phyloP scores from a whole-genome alignment of 208 protist genomes.

The Leishmania tarentolae region DNA sequence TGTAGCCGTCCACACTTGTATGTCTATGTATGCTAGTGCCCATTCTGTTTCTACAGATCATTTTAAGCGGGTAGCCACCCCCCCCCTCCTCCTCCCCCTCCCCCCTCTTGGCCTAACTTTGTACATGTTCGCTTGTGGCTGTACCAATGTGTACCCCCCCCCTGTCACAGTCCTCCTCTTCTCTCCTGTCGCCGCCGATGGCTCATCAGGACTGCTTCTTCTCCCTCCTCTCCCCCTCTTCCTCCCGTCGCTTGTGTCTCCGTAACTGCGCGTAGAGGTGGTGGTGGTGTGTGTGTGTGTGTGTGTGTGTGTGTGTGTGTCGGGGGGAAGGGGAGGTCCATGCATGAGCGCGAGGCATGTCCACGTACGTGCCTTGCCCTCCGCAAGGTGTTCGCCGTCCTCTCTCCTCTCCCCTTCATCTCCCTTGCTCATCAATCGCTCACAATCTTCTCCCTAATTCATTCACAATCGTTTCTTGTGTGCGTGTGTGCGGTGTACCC shows the following conservation, averaged over 20 bases:
- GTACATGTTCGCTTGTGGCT: neutral
- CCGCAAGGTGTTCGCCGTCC: neutral
- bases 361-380: neutral
- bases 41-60: neutral
- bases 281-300: no score
- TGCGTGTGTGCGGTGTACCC: no score
- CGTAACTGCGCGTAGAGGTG: no score
- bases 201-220: neutral
- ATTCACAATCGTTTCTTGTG: no score
- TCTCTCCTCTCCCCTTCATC: neutral
- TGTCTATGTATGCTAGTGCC: neutral
- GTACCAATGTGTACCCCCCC: neutral
- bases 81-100: neutral
- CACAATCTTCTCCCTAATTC: neutral
- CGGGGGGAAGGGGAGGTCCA: no score
- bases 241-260: no score
- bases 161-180: neutral
- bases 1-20: conserved; percentile 2
- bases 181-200: neutral
- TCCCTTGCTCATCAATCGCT: no score
- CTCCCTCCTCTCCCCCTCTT: neutral
- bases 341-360: neutral
- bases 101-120: neutral
- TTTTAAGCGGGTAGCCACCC: neutral
- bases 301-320: no score